Percentiles rank a stretch among this genome's conserved stretches.
phyloP scores from a whole-genome alignment of 1,139 yeast species.

The Pneumocystis murina region DNA sequence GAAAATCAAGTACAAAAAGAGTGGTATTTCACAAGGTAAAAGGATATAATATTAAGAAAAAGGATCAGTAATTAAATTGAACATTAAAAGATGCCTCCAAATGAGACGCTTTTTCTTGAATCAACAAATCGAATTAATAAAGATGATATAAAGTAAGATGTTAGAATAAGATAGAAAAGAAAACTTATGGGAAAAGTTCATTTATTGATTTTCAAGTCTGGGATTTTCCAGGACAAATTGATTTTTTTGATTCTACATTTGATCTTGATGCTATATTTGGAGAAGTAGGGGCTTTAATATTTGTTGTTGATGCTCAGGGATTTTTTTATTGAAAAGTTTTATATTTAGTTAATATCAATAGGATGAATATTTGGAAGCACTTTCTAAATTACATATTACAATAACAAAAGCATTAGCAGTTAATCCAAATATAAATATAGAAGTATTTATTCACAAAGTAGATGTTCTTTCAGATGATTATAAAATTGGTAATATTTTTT shows the following conservation, averaged over 20 bases:
- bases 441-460: conserved; percentile 84
- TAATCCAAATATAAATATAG: conserved; percentile 75
- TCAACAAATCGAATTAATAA: conserved; percentile 80
- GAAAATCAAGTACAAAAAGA: conserved; percentile 13
- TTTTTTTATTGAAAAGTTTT: neutral
- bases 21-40: neutral
- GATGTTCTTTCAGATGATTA: conserved; percentile 92
- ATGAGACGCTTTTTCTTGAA: conserved; percentile 80
- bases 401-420: conserved; percentile 77
- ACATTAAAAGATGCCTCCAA: conserved; percentile 68
- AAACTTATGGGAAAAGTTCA: conserved; percentile 31
- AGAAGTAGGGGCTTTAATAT: conserved; percentile 82
- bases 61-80: conserved; percentile 44
- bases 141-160: conserved; percentile 40
- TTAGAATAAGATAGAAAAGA: neutral
- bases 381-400: conserved; percentile 76
- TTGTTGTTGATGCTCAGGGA: conserved; percentile 60
- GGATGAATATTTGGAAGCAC: conserved; percentile 84
- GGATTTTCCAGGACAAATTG: conserved; percentile 91
- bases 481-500: conserved; percentile 16
- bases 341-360: conserved; percentile 27
- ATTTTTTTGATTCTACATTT: conserved; percentile 67
- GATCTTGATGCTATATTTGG: conserved; percentile 67
- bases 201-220: conserved; percentile 79
- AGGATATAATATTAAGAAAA: conserved; percentile 31